These are phyloP conservation scores for Globisporangium iwayamae DNA, from an alignment of 352 stramenopile species.

Conservation along the genomic window DNA sequence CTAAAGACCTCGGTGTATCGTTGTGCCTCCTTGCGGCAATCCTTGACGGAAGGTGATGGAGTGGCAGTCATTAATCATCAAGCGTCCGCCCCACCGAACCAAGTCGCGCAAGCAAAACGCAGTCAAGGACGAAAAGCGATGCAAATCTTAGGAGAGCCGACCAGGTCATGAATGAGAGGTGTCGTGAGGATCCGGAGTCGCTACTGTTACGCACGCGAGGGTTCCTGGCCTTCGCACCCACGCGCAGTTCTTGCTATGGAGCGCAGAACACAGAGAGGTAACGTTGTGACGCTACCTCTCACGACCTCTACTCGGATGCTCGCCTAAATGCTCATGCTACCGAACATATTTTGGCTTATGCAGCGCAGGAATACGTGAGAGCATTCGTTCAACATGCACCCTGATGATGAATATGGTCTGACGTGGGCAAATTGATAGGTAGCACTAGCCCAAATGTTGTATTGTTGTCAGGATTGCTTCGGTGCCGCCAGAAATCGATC, in stretches of 20 bases:
- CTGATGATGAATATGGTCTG: not conserved
- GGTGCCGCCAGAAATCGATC: not conserved
- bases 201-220: not conserved
- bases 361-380: not conserved
- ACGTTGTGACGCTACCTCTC: not conserved
- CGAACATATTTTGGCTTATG: not conserved
- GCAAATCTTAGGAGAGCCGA: not conserved
- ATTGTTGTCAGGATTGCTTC: conserved; percentile 1
- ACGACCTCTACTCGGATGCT: not conserved
- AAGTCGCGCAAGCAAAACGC: not conserved
- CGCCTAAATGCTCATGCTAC: not conserved
- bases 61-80: not conserved
- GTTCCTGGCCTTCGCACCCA: not conserved
- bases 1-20: not conserved
- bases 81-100: not conserved
- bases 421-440: not conserved
- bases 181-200: not conserved
- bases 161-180: not conserved
- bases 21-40: not conserved
- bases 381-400: not conserved
- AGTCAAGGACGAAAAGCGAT: no score
- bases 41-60: conserved; percentile 5
- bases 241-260: not conserved
- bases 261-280: not conserved
- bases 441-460: not conserved